Evolutionary conservation across 1,284 basidiomycete genomes (phyloP).

Genomic region (Heliocybe sulcata): DNA sequence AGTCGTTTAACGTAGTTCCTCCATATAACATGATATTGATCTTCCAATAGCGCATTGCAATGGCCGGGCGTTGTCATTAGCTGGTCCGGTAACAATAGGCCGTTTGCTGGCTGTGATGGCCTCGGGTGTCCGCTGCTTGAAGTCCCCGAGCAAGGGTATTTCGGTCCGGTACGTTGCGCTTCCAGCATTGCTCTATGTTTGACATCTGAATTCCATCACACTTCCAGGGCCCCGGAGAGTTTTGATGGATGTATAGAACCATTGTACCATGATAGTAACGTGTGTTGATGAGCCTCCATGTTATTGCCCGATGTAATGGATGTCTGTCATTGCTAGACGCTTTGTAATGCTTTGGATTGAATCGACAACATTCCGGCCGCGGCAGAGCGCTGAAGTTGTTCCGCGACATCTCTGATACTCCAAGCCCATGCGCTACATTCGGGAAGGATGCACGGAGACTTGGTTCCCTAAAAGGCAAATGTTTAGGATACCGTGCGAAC

Average conservation of each 20-base stretch:
- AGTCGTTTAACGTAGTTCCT: background rate
- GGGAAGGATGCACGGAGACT: too few species aligned
- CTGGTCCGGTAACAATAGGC: conserved; percentile 16
- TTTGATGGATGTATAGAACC: background rate
- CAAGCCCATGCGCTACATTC: background rate
- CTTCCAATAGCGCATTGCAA: conserved; percentile 15
- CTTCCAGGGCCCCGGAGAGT: conserved; percentile 4
- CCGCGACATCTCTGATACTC: background rate
- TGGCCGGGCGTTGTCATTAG: conserved; percentile 13
- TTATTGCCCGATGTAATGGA: background rate
- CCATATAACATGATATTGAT: background rate
- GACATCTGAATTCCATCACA: too few species aligned
- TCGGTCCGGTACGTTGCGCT: conserved; percentile 6
- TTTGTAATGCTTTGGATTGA: too few species aligned
- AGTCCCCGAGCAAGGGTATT: conserved; percentile 3
- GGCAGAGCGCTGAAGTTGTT: too few species aligned
- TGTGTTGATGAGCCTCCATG: background rate
- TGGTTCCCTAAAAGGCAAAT: background rate
- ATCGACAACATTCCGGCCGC: background rate
- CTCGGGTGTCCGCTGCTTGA: conserved; percentile 1
- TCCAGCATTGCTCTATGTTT: too few species aligned
- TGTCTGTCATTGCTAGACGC: too few species aligned
- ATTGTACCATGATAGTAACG: background rate
- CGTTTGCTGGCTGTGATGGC: conserved; percentile 9
- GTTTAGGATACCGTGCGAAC: background rate